phyloP scores from a whole-genome alignment of 768 basidiomycete species.

The Hygrophorus russula region DNA sequence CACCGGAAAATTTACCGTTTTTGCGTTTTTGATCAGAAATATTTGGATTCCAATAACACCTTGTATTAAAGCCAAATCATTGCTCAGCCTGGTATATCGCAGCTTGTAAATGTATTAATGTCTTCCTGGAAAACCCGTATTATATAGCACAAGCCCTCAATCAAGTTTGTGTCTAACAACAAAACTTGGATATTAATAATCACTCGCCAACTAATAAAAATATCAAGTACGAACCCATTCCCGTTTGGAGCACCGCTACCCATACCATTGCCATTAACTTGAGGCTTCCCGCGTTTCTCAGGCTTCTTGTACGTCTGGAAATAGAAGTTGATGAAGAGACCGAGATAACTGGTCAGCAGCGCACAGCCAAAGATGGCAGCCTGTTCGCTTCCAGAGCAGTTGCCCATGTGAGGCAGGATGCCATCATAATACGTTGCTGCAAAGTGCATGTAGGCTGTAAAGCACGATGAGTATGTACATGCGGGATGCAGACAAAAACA shows the following conservation, averaged over 20 bases:
- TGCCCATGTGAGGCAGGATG: constrained; percentile 55
- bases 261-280: constrained; percentile 2
- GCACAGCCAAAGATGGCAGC: constrained; percentile 86
- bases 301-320: constrained; percentile 76
- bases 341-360: constrained; percentile 82
- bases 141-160: constrained; percentile 10
- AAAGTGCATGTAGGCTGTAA: constrained; percentile 71
- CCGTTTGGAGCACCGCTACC: constrained; percentile 23
- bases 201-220: constrained; percentile 7
- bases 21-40: too few species aligned
- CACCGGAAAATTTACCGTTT: too few species aligned
- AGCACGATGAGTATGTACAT: constrained; percentile 3
- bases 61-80: too few species aligned
- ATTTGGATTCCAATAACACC: too few species aligned
- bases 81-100: background rate
- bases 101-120: background rate
- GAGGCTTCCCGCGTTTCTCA: constrained; percentile 20
- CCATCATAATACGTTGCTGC: constrained; percentile 48
- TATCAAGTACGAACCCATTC: constrained; percentile 15
- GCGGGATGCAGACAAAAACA: background rate
- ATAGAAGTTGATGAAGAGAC: constrained; percentile 94
- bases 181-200: background rate
- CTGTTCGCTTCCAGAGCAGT: constrained; percentile 81
- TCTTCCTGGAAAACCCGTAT: background rate
- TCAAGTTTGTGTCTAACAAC: constrained; percentile 20